A percentile compares a stretch with the other conserved stretches of the same genome.
Evolutionary conservation across 139 green algal genomes (phyloP).

Genomic region (Chlamydomonas asymmetrica): DNA sequence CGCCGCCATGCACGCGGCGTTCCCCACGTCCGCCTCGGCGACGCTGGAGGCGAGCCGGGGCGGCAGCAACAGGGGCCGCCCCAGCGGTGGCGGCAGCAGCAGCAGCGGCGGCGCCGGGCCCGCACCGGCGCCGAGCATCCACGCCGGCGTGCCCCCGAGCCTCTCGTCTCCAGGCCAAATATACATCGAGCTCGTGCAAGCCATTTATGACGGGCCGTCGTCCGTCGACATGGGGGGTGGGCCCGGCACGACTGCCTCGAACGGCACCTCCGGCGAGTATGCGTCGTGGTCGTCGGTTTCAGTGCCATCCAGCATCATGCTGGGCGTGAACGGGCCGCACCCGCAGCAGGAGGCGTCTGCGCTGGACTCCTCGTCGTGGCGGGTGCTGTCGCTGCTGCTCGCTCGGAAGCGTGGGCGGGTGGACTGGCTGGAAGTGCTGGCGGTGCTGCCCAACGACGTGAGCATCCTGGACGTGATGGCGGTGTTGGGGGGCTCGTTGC

Average conservation of each 20-base stretch:
- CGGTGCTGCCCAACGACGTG: constrained; percentile 59
- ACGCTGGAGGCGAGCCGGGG: background rate
- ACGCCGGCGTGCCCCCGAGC: background rate
- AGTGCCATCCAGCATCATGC: background rate
- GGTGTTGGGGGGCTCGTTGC: constrained; percentile 70
- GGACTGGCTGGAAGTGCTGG: constrained; percentile 49
- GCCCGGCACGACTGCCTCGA: background rate
- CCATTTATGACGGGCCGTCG: constrained; percentile 16
- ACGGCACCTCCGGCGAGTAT: background rate
- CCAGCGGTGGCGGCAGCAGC: background rate
- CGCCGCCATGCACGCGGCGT: background rate
- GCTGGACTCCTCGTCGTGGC: constrained; percentile 9
- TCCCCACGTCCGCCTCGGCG: background rate
- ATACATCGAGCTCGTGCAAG: constrained; percentile 18
- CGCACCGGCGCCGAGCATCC: too few species aligned
- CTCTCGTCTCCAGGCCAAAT: background rate
- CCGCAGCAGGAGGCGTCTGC: background rate
- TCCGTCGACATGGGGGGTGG: background rate
- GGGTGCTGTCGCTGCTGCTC: constrained; percentile 20
- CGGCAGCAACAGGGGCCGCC: background rate
- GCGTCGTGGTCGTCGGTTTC: background rate
- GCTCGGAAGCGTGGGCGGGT: constrained; percentile 24
- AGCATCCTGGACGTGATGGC: constrained; percentile 52
- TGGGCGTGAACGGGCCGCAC: background rate
- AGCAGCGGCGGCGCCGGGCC: too few species aligned